Base-by-base conservation (phyloP, 2,329 filamentous ascomycete genomes). In the Hypoxylon sp. region DNA sequence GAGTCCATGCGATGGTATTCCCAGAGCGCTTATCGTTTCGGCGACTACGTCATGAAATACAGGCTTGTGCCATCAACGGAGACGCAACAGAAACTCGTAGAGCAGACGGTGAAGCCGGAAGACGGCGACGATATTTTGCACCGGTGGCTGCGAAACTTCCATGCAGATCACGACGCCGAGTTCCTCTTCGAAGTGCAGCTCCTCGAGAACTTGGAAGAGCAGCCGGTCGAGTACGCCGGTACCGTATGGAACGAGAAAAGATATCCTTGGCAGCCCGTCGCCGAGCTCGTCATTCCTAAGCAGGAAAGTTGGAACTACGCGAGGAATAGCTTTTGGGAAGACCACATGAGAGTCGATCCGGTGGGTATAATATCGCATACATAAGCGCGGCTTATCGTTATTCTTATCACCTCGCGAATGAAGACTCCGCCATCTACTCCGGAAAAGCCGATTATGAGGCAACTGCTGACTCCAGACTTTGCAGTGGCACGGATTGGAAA, bases 251-350 rank as follows among this genome's bases (percentile, higher is more conserved):
- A 84, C 48, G 71, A 75, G 3, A 76, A 78, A 37, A 82, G 80
- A 48, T 83, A 80, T 56, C 81, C 80, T 1, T 83, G 77, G 72
- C 79, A 83, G 65, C 80, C 79, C 1, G 76, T 84, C 5, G 81
- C 78, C 1, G 76, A 70, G 24, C 67, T 80, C 20, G 26, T 67
- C 17, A 56, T 59, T 26, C 48, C 53, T 5, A 76, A 76, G 66
- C 79, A 82, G 62, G 77, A 81, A 49, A 77, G 73, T 17, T 81
- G 79, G 51, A 74, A 77, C 51, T 72, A 75, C 50, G 74, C 77
- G 48, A 68, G 77, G 20, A 79, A 78, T 71, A 72, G 70, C 0
- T 81, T 81, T 55, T 81, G 77, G 78, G 78, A 82, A 52, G 77
- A 81, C 62, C 75, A 79, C 50, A 77, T 81, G 72, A 72, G 75